Conservation (phyloP, 78 protist species). For the Dictyostelium brefeldianum region DNA sequence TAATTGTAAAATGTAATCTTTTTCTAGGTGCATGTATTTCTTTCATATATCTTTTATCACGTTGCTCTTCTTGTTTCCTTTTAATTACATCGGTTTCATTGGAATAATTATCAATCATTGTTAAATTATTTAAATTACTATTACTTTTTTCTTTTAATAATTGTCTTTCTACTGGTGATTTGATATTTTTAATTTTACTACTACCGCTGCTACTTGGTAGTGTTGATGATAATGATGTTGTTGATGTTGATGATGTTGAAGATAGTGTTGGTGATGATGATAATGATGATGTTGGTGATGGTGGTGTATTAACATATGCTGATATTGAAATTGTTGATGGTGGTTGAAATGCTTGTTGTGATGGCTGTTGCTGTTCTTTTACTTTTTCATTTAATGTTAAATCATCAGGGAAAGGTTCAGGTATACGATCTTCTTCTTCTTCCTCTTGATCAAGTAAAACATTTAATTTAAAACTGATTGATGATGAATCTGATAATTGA, state of each 20-base stretch:
- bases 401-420: neutral
- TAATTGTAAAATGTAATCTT: conserved; percentile 28
- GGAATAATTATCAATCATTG: conserved; percentile 7
- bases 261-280: neutral
- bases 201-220: no score
- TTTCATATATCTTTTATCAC: neutral
- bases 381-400: neutral
- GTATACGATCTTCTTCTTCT: neutral
- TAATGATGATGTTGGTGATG: neutral
- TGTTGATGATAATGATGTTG: neutral
- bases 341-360: neutral
- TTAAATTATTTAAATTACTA: neutral
- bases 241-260: neutral
- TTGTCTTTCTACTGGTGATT: conserved; percentile 13
- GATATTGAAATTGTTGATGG: neutral
- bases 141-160: neutral
- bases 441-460: conserved; percentile 2
- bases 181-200: neutral
- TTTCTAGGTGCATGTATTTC: conserved; percentile 18
- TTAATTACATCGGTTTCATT: neutral
- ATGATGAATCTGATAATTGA: neutral
- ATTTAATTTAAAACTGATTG: neutral
- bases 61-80: neutral
- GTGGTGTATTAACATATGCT: neutral
- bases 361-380: neutral